These are phyloP conservation scores for Talaromyces sp. DNA, from an alignment of 2,329 filamentous ascomycete genomes.

Conservation along the genomic window DNA sequence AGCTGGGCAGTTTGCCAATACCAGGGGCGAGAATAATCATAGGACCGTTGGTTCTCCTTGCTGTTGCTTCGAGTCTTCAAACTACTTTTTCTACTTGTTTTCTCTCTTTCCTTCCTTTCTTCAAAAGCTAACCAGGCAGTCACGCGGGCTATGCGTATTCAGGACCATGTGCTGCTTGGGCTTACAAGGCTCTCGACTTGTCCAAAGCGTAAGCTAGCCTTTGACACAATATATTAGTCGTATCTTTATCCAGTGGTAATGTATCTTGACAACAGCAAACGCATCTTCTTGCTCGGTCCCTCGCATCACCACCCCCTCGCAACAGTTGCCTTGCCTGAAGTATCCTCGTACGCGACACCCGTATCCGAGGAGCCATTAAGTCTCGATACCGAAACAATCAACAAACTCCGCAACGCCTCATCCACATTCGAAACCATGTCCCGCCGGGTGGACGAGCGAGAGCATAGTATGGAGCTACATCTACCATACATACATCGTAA, in stretches of 20 bases:
- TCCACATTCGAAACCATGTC: constrained; percentile 56
- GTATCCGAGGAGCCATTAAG: constrained; percentile 44
- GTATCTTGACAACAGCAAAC: constrained; percentile 55
- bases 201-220: constrained; percentile 60
- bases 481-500: constrained; percentile 88
- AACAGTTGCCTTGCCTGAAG: constrained; percentile 72
- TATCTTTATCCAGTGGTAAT: neutral
- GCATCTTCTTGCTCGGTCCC: constrained; percentile 87
- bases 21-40: constrained; percentile 79
- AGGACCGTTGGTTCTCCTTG: constrained; percentile 66
- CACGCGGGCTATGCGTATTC: constrained; percentile 95
- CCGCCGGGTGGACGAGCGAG: constrained; percentile 65
- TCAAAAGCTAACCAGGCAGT: neutral
- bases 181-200: constrained; percentile 85
- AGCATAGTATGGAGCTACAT: constrained; percentile 97
- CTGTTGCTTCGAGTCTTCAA: too few species aligned
- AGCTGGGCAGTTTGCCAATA: constrained; percentile 64
- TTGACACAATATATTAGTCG: neutral
- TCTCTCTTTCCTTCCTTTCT: neutral
- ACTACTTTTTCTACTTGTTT: neutral
- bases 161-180: constrained; percentile 87
- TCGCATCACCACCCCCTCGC: constrained; percentile 83
- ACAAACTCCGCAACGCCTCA: constrained; percentile 34
- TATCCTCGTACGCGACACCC: constrained; percentile 51
- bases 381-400: constrained; percentile 44